A percentile compares a stretch with the other conserved stretches of the same genome.
phyloP scores from a whole-genome alignment of 192 early-diverging fungal species.

The Podila clonocystis region DNA sequence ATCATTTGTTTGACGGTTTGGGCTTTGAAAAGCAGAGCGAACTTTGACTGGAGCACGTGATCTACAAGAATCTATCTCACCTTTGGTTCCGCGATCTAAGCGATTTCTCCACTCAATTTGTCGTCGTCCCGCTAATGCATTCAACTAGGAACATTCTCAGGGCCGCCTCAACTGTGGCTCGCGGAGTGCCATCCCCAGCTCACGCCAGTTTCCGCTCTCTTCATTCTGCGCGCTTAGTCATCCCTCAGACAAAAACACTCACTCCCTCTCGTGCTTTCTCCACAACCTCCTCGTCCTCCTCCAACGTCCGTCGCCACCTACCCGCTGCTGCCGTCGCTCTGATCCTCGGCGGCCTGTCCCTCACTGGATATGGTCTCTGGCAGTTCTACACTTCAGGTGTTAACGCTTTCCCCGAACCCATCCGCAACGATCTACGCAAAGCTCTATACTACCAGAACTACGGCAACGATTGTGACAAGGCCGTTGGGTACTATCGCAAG shows the following conservation, averaged over 20 bases:
- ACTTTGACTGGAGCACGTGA: too few relatives aligned
- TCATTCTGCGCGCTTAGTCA: too few relatives aligned
- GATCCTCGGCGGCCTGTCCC: conserved; percentile 45
- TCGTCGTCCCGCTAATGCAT: too few relatives aligned
- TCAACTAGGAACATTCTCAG: too few relatives aligned
- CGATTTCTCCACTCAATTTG: too few relatives aligned
- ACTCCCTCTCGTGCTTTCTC: background rate
- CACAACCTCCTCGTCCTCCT: background rate
- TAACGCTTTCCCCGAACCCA: conserved; percentile 60
- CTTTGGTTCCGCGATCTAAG: too few relatives aligned
- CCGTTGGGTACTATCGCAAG: conserved; percentile 55
- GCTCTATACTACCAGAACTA: conserved; percentile 67
- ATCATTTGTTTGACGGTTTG: too few relatives aligned
- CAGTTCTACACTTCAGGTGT: conserved; percentile 61
- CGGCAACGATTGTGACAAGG: conserved; percentile 52
- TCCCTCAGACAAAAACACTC: background rate
- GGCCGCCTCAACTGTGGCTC: too few relatives aligned
- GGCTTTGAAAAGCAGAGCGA: too few relatives aligned
- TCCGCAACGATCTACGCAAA: conserved; percentile 60
- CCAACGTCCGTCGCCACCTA: conserved; percentile 1
- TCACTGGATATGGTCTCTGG: conserved; percentile 57
- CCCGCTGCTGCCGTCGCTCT: conserved; percentile 46
- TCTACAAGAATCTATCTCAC: too few relatives aligned
- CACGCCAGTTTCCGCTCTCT: too few relatives aligned
- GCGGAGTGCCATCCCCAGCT: too few relatives aligned